Evolutionary conservation across 179 eudicot species (phyloP).

Genomic region (Beta macrorhiza): DNA sequence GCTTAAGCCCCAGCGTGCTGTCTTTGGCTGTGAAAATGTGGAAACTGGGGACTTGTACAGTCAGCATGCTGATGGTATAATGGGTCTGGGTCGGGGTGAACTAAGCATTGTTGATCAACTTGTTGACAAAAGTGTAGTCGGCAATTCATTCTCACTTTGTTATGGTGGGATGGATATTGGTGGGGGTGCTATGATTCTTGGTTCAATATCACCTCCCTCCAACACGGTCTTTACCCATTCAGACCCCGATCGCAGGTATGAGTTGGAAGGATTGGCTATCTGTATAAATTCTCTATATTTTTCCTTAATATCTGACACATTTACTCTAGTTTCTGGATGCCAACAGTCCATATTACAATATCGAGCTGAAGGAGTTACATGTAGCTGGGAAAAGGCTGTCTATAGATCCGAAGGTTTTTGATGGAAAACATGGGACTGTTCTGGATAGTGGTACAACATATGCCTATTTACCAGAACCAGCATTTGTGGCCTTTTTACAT

Average conservation of each 20-base stretch:
- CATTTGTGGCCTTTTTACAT: constrained; percentile 66
- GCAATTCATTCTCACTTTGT: constrained; percentile 86
- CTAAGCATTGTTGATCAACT: constrained; percentile 93
- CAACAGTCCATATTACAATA: constrained; percentile 98
- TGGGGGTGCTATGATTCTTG: constrained; percentile 99
- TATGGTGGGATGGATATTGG: constrained; percentile 96
- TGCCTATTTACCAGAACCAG: constrained; percentile 87
- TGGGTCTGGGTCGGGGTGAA: constrained; percentile 94
- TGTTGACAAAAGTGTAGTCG: constrained; percentile 69
- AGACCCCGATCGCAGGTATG: constrained; percentile 88
- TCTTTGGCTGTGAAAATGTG: constrained; percentile 90
- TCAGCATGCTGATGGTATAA: constrained; percentile 97
- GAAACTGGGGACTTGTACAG: constrained; percentile 94
- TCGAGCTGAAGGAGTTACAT: constrained; percentile 84
- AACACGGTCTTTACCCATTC: constrained; percentile 78
- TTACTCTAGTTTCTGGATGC: constrained; percentile 96
- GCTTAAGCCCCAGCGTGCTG: constrained; percentile 78
- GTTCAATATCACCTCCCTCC: constrained; percentile 65
- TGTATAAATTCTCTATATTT: constrained; percentile 26
- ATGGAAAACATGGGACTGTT: constrained; percentile 87
- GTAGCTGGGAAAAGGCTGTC: constrained; percentile 82
- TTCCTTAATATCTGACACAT: constrained; percentile 84
- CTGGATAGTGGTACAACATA: constrained; percentile 96
- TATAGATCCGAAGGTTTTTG: constrained; percentile 61
- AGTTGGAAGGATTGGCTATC: constrained; percentile 30